These are phyloP conservation scores for Jimgerdemannia flammicorona DNA, from an alignment of 192 early-diverging fungal species.

Conservation along the genomic window DNA sequence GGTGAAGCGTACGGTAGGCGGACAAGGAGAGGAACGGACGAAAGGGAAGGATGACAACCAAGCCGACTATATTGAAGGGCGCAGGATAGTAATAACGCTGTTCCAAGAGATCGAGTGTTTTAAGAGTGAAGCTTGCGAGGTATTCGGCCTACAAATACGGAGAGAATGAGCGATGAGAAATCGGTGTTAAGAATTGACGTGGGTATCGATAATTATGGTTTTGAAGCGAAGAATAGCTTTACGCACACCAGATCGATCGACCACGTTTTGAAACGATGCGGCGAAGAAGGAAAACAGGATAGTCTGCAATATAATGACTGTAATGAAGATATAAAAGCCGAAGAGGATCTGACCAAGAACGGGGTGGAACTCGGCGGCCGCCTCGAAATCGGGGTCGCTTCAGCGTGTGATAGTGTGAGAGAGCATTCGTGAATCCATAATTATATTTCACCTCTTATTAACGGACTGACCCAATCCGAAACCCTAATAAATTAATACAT, in stretches of 20 bases:
- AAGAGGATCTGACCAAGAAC: slow-evolving; percentile 8
- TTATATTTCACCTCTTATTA: no score
- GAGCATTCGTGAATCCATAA: no score
- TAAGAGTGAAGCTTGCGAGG: slow-evolving; percentile 8
- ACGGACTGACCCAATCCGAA: no score
- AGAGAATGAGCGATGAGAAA: not conserved
- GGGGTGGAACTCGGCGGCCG: not conserved
- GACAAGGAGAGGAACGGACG: not conserved
- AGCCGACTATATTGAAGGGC: slow-evolving; percentile 9
- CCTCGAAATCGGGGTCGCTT: slow-evolving; percentile 9
- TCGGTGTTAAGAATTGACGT: no score
- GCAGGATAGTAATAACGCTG: not conserved
- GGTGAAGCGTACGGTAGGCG: not conserved
- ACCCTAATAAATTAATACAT: no score
- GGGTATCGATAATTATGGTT: not conserved
- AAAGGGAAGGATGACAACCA: not conserved
- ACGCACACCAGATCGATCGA: slow-evolving; percentile 3
- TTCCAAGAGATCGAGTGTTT: slow-evolving; percentile 3
- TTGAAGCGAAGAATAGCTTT: not conserved
- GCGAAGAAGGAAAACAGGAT: slow-evolving; percentile 11
- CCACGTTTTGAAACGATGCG: slow-evolving; percentile 8
- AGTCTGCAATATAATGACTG: slow-evolving; percentile 6
- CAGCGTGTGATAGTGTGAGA: not conserved
- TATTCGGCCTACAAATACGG: slow-evolving; percentile 5
- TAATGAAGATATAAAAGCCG: slow-evolving; percentile 8